Evolutionary conservation across 2,329 filamentous ascomycete species (phyloP).

Genomic region (Colletotrichum caudatum): DNA sequence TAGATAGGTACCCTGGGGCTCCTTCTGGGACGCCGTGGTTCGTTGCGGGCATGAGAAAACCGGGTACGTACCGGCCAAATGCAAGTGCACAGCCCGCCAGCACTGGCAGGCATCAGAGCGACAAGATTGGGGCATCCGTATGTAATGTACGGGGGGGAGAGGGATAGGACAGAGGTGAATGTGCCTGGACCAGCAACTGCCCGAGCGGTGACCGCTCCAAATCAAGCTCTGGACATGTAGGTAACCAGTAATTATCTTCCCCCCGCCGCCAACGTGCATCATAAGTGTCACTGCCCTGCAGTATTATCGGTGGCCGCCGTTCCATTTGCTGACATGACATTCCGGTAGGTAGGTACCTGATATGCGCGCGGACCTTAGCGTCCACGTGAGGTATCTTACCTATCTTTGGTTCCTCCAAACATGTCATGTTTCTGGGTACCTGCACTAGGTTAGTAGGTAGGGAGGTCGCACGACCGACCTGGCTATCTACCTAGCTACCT

Average conservation of each 20-base stretch:
- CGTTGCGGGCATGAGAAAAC: background rate
- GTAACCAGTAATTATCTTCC: background rate
- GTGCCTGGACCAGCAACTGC: conserved; percentile 4
- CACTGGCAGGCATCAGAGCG: background rate
- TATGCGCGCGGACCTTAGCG: background rate
- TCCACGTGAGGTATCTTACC: background rate
- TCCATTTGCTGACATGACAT: background rate
- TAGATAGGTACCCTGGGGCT: background rate
- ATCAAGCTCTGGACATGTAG: background rate
- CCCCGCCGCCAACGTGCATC: conserved; percentile 36
- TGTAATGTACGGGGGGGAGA: no score
- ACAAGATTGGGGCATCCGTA: conserved; percentile 2
- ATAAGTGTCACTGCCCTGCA: background rate
- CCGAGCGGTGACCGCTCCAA: background rate
- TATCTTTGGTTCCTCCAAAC: conserved; percentile 14
- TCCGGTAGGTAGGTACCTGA: background rate
- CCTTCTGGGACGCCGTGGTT: background rate
- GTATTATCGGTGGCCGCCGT: conserved; percentile 4
- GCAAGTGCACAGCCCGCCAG: conserved; percentile 28
- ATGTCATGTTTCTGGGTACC: background rate
- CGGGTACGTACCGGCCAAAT: conserved; percentile 7
- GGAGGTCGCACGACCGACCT: no score
- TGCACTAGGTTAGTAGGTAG: background rate
- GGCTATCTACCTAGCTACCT: no score
- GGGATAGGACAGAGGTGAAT: background rate